These are phyloP conservation scores for Pyricularia sp. DNA, from an alignment of 2,329 filamentous ascomycete species.

Conservation along the genomic window DNA sequence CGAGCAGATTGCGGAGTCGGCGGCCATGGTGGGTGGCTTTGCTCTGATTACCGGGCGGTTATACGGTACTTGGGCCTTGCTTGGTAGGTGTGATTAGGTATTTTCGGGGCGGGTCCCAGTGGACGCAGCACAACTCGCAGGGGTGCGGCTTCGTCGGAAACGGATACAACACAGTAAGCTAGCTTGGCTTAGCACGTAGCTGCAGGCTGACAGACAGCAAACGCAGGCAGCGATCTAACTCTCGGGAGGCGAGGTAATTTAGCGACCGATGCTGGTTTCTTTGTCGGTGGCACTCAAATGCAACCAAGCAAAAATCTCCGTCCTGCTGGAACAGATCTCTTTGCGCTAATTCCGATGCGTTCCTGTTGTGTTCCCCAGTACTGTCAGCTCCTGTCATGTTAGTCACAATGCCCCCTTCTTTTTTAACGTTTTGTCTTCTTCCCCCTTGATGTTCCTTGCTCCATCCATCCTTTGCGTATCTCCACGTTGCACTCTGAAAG, in stretches of 20 bases:
- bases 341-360: background rate
- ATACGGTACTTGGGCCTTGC: background rate
- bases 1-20: slow-evolving; percentile 24
- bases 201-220: background rate
- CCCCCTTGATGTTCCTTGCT: background rate
- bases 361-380: background rate
- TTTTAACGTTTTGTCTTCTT: background rate
- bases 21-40: slow-evolving; percentile 22
- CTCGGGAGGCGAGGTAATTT: background rate
- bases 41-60: background rate
- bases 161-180: background rate
- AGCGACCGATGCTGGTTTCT: background rate
- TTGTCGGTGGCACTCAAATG: too few relatives aligned
- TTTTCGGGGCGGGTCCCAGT: background rate
- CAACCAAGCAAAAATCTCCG: too few relatives aligned
- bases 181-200: background rate
- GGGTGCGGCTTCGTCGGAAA: background rate
- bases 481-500: background rate
- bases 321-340: background rate
- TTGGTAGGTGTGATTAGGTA: background rate
- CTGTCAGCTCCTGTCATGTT: background rate
- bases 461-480: background rate
- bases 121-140: background rate
- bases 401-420: background rate
- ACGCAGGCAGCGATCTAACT: background rate